These are phyloP conservation scores for Astragalus glycyphyllos DNA, from an alignment of 306 rosid species.

Conservation along the genomic window DNA sequence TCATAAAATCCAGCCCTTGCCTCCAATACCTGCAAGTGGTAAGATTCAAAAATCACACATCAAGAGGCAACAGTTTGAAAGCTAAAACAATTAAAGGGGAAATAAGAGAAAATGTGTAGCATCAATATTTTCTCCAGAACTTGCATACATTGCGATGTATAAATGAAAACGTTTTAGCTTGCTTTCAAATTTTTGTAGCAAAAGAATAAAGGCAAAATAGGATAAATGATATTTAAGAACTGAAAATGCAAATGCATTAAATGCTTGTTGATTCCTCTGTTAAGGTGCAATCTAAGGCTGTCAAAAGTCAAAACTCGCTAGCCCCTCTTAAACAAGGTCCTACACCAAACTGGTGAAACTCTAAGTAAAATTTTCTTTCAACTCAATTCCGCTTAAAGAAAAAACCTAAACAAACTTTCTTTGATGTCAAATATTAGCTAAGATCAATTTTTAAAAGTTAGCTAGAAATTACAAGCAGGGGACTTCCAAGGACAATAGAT, in stretches of 20 bases:
- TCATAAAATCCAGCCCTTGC: slow-evolving; percentile 93
- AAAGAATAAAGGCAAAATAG: slow-evolving; percentile 14
- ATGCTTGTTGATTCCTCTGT: slow-evolving; percentile 4
- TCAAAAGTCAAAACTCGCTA: not conserved
- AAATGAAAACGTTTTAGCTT: slow-evolving; percentile 2
- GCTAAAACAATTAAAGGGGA: slow-evolving; percentile 29
- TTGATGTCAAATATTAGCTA: not conserved
- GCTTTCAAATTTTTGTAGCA: slow-evolving; percentile 9
- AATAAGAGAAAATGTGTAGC: slow-evolving; percentile 3
- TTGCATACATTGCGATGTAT: not conserved
- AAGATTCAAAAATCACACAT: slow-evolving; percentile 27
- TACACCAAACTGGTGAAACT: not conserved
- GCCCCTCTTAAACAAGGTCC: not conserved
- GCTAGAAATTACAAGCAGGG: not conserved
- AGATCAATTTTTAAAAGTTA: not conserved
- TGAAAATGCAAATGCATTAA: slow-evolving; percentile 12
- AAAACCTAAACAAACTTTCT: not conserved
- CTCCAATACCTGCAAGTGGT: slow-evolving; percentile 81
- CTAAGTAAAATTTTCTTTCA: not conserved
- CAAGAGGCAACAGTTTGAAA: slow-evolving; percentile 32
- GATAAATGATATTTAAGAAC: slow-evolving; percentile 9
- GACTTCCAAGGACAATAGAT: not conserved
- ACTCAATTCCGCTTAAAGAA: not conserved
- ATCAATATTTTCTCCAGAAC: slow-evolving; percentile 27
- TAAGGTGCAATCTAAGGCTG: not conserved